These are phyloP conservation scores for Alternaria rosae DNA, from an alignment of 2,329 filamentous ascomycete species.

Conservation along the genomic window DNA sequence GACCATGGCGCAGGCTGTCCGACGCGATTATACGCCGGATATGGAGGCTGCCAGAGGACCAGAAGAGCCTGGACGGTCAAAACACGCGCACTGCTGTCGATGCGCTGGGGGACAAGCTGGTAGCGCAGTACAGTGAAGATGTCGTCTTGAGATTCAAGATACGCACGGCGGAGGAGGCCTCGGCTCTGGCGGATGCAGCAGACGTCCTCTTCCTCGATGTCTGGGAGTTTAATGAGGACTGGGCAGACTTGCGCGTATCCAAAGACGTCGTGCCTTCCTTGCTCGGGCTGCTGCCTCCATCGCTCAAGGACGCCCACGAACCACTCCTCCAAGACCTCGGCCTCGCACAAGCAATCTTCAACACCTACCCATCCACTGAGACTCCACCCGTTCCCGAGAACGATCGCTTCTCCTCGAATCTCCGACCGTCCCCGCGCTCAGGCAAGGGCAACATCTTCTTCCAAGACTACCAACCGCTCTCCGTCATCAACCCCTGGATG, in stretches of 20 bases:
- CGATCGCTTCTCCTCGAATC: constrained; percentile 37
- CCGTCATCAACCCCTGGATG: constrained; percentile 91
- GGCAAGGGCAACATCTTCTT: constrained; percentile 77
- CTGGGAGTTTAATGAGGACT: constrained; percentile 83
- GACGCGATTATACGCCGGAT: constrained; percentile 46
- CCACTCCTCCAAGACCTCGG: constrained; percentile 76
- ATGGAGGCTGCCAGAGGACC: constrained; percentile 37
- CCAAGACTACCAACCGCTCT: constrained; percentile 86
- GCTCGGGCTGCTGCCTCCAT: constrained; percentile 76
- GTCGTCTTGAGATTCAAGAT: constrained; percentile 91
- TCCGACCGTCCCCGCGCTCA: constrained; percentile 41
- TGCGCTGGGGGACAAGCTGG: constrained; percentile 28
- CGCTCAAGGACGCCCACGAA: constrained; percentile 74
- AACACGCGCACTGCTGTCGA: background rate
- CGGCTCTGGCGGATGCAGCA: constrained; percentile 74
- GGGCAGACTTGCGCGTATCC: constrained; percentile 83
- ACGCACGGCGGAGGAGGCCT: constrained; percentile 71
- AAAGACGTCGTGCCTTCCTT: constrained; percentile 80
- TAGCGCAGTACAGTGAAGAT: constrained; percentile 73
- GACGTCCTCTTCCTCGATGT: constrained; percentile 84
- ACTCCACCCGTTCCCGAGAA: constrained; percentile 38
- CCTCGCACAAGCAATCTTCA: constrained; percentile 76
- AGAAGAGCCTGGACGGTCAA: constrained; percentile 14
- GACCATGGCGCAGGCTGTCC: constrained; percentile 49
- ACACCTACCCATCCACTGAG: constrained; percentile 69